Evolutionary conservation across 768 basidiomycete genomes (phyloP), one percentile per base, ranked within the genome.

Genomic region (Rhizopogon vulgaris): DNA sequence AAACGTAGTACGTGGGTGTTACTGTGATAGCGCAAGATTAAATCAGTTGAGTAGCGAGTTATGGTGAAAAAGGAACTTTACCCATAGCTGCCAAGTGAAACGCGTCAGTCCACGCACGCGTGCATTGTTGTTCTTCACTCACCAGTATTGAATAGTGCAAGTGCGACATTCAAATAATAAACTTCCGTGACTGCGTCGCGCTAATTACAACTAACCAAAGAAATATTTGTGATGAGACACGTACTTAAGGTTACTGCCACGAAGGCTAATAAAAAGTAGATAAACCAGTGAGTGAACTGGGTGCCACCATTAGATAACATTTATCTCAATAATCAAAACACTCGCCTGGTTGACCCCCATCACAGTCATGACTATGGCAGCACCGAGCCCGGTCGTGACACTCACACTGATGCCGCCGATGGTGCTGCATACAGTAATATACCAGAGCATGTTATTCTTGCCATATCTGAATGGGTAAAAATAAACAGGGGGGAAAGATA

Each of bases 361-460:
- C 4, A 76, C 81, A 38, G 82, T 82, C 45, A 87, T 84, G 25
- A 99, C 85, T 60, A 98, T 96, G 18, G 93, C 87, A 39, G 90
- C 76, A 41, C 96, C 94, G 36, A 97, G 78, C 32, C 96, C 95
- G 30, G 92, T 94, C 12, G 94, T 95, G 50, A 95, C 94, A 60
- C 88, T 91, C 58, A 95, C 92, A 52, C 87, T 90, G 43, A 95
- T 85, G 0, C 96, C 96, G 15, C 96, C 96, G 63, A 99, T 97
- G 79, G 97, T 85, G 56, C 87, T 91, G 70, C 96, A 99, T 41
- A 99, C 90, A 38, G 78, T 74, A 57, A 98, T 94, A 68, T 95
- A 91, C 89, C 90, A 92, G 48, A 98, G 69, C 95, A 97, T 96
- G 63, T 83, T 90, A 71, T 83, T 83, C 70, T 87, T 92, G 46